Conservation (phyloP, 1,139 yeast species). For the Saccharomyces hybrid region DNA sequence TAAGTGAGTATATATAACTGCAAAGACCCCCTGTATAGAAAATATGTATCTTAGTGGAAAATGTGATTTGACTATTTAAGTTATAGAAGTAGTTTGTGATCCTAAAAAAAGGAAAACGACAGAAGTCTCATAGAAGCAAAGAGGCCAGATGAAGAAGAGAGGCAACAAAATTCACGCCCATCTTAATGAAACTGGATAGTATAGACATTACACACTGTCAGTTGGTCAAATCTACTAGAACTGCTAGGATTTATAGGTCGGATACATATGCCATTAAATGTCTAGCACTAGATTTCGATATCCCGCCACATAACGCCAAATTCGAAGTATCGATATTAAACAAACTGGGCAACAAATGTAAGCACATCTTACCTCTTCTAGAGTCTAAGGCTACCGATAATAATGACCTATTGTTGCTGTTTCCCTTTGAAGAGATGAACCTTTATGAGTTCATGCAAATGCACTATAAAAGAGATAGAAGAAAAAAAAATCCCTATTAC, state of each 20-base stretch:
- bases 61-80: not conserved
- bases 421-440: constrained; percentile 18
- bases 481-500: constrained; percentile 31
- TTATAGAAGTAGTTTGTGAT: not conserved
- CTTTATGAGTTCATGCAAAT: constrained; percentile 20
- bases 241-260: constrained; percentile 19
- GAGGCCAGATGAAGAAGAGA: not conserved
- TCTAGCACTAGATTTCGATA: constrained; percentile 15
- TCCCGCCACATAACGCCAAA: constrained; percentile 28
- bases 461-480: constrained; percentile 14
- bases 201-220: constrained; percentile 7
- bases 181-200: not conserved
- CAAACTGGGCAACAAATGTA: constrained; percentile 8
- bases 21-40: not conserved
- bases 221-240: constrained; percentile 17
- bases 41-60: not conserved
- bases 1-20: not conserved
- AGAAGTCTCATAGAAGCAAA: not conserved
- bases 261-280: constrained; percentile 18
- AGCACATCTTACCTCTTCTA: constrained; percentile 17
- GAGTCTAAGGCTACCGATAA: constrained; percentile 11
- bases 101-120: not conserved
- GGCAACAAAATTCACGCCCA: not conserved
- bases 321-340: constrained; percentile 22
- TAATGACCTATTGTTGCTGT: constrained; percentile 17